A percentile compares a stretch with the other conserved stretches of the same genome.
These are phyloP conservation scores for Zelonia costaricensis DNA, from an alignment of 208 protist species.

Conservation along the genomic window DNA sequence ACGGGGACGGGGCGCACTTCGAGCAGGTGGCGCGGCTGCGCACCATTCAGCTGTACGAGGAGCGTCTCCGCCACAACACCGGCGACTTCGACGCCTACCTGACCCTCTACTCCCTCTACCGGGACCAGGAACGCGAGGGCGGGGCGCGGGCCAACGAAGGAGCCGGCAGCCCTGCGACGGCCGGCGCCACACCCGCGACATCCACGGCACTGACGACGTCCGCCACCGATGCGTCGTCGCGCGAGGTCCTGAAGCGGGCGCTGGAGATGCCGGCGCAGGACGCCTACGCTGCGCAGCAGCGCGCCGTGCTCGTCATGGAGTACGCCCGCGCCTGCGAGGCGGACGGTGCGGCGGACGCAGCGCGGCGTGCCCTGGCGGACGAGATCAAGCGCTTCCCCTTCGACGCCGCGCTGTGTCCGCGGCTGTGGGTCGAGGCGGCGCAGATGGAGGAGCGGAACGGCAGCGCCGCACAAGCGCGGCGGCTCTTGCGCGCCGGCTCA, in stretches of 20 bases:
- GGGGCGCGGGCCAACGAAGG: background rate
- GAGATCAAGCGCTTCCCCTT: constrained; percentile 82
- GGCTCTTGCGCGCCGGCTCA: constrained; percentile 58
- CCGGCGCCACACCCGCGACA: background rate
- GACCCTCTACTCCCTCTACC: constrained; percentile 72
- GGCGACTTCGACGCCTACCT: constrained; percentile 69
- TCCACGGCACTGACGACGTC: background rate
- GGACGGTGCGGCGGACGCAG: constrained; percentile 34
- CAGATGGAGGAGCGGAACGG: constrained; percentile 68
- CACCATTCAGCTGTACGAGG: constrained; percentile 62
- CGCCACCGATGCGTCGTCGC: background rate
- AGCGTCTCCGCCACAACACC: constrained; percentile 49
- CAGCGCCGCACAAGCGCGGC: constrained; percentile 47
- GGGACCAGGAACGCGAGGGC: constrained; percentile 34
- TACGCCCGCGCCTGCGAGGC: constrained; percentile 51
- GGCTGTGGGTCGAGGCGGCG: constrained; percentile 81
- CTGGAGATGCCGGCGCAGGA: constrained; percentile 29
- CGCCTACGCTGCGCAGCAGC: constrained; percentile 55
- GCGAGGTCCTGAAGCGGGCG: constrained; percentile 20
- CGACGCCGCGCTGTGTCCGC: constrained; percentile 51
- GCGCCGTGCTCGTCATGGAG: constrained; percentile 73
- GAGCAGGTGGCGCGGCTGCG: constrained; percentile 37
- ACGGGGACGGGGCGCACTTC: constrained; percentile 41
- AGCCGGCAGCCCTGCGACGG: background rate
- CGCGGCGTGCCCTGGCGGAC: constrained; percentile 46